Evolutionary conservation across 306 rosid species (phyloP), one percentile per base, ranked within the genome.

Genomic region (Prunus padus): DNA sequence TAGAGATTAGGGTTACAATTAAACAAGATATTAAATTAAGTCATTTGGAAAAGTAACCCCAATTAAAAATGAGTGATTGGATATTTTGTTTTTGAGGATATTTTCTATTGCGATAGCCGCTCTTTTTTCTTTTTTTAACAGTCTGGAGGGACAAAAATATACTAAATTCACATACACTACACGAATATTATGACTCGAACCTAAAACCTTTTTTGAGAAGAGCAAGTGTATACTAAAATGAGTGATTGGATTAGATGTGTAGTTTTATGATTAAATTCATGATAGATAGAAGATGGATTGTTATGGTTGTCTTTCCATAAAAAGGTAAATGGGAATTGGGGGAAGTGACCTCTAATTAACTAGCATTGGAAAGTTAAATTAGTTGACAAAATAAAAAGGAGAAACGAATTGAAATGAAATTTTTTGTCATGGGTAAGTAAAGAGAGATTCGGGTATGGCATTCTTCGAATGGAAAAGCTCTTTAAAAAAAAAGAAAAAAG

Each of bases 371-470:
- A 46, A 79, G 61, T 50, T 51, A 16, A 59, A 37, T 7, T 37
- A 37, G 42, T 37, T 37, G 40, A 8, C 40, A 37, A 37, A 37
- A 37, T 37, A 61, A 13, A 13, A 42, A 22, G 74, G 71, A n/a
- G n/a, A n/a, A n/a, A n/a, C n/a, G n/a, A n/a, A n/a, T n/a, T 20
- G 19, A 20, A 40, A 55, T 50, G 4, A 14, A 60, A 2, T 2
- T 59, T 37, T 14, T 49, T 18, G 26, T 73, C 75, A 56, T 77
- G 55, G 79, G 79, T 15, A 19, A 30, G 5, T n/a, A n/a, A n/a
- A n/a, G n/a, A 11, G 77, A 62, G 64, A 68, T 77, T 31, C 44
- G 59, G 72, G 65, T 23, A 62, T 28, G 79, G 61, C 76, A 73
- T 73, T 40, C 61, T 28, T 52, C 62, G 12, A n/a, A 31, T 52